Base-by-base conservation (phyloP, 345 rosid genomes). In the Pistacia vera region DNA sequence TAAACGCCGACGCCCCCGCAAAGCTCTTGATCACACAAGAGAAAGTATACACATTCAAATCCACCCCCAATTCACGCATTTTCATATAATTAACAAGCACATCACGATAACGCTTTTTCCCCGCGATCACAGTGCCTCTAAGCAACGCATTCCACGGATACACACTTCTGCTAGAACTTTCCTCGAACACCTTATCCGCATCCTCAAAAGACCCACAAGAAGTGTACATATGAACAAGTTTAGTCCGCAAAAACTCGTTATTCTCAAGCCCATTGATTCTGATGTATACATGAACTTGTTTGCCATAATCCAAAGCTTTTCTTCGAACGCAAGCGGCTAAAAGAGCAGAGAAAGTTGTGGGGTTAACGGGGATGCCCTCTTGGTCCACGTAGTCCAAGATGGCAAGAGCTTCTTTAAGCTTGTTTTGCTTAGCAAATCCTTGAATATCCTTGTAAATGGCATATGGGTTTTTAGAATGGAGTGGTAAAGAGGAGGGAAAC, bases 91-190 rank as follows among this genome's bases (percentile, higher is more conserved):
- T 80, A 71, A 86, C 80, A 51, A 91, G 80, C 73, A 90, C 93
- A 76, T 93, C 91, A 36, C 69, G 72, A 79, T 90, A 95, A 63
- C 81, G 67, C 66, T 83, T 90, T 76, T 83, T 76, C 48, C 98
- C 98, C 9, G 89, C 89, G 36, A 90, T 79, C 54, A 95, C 98
- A 54, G 85, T 83, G 20, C 99, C 99, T 77, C 97, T 85, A 73
- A 95, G 89, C 86, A 95, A 78, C 0, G 98, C 99, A 74, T 95
- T 95, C 90, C 96, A 93, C 0, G 92, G 86, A 46, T 95, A 87
- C 68, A 89, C 92, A 25, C 84, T 87, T 46, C 70, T 76, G 73
- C 82, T 75, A 75, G 79, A 55, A 81, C 90, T 80, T 75, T 82
- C 91, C 61, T 85, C 90, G 78, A 95, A 91, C 67, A 95, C 84